Evolutionary conservation across 805 yeast genomes (phyloP).

Genomic region (Novakomyces olei): DNA sequence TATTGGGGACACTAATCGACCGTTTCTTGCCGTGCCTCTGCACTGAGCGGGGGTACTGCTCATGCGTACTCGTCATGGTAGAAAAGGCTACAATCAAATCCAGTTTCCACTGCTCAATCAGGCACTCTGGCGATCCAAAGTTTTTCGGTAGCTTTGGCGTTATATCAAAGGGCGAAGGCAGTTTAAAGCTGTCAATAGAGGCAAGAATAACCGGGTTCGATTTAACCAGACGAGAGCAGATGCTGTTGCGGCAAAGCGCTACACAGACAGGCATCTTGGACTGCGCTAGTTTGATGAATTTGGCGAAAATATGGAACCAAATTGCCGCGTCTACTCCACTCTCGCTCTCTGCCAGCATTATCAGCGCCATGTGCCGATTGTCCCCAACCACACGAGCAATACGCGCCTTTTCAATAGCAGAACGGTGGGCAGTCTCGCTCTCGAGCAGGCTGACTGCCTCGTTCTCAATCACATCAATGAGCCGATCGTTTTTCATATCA

Average conservation of each 20-base stretch:
- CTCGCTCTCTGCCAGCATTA: conserved; percentile 66
- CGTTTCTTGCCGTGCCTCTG: too few species aligned
- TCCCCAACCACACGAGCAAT: conserved; percentile 31
- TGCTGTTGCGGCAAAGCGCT: conserved; percentile 76
- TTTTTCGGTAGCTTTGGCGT: conserved; percentile 15
- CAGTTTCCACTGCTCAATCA: conserved; percentile 72
- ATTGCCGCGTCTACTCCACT: conserved; percentile 88
- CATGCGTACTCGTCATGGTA: conserved; percentile 71
- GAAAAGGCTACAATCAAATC: conserved; percentile 80
- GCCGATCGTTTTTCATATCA: conserved; percentile 12
- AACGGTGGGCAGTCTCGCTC: conserved; percentile 8
- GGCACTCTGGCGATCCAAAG: conserved; percentile 37
- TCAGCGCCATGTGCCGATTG: conserved; percentile 32
- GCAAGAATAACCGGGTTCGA: neutral
- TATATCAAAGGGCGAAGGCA: conserved; percentile 7
- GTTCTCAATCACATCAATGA: conserved; percentile 46
- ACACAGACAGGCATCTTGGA: conserved; percentile 77
- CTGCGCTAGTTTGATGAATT: conserved; percentile 45
- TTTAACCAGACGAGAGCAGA: conserved; percentile 57
- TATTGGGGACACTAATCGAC: too few species aligned
- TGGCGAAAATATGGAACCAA: conserved; percentile 84
- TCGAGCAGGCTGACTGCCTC: neutral
- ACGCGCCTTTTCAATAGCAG: conserved; percentile 56
- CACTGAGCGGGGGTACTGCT: too few species aligned
- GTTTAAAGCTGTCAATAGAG: neutral